A percentile compares a stretch with the other conserved stretches of the same genome.
phyloP scores from a whole-genome alignment of 306 rosid genomes.

The Aeschynomene evenia region DNA sequence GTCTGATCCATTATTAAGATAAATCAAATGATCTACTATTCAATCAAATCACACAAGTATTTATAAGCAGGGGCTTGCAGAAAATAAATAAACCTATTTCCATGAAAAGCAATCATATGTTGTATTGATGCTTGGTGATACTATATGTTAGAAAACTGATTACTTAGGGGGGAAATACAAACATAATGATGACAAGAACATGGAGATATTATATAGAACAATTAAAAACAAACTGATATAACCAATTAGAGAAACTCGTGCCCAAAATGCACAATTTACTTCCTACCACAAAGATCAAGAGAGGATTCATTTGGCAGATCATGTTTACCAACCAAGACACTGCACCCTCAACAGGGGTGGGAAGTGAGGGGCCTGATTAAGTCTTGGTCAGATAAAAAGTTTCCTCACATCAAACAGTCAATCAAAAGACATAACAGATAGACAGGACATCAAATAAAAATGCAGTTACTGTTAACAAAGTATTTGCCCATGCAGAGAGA shows the following conservation, averaged over 20 bases:
- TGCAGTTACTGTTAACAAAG: slow-evolving; percentile 11
- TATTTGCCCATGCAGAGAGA: slow-evolving; percentile 3
- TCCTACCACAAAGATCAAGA: slow-evolving; percentile 8
- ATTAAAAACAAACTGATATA: not conserved
- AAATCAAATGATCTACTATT: slow-evolving; percentile 7
- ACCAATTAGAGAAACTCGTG: slow-evolving; percentile 10
- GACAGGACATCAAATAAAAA: slow-evolving; percentile 23
- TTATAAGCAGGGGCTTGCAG: slow-evolving; percentile 9
- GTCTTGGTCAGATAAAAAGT: slow-evolving; percentile 18
- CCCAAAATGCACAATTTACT: slow-evolving; percentile 24
- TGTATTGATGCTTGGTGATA: slow-evolving; percentile 5
- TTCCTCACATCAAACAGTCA: slow-evolving; percentile 27
- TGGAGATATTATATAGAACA: slow-evolving; percentile 7
- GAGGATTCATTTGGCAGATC: slow-evolving; percentile 12
- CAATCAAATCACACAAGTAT: slow-evolving; percentile 8
- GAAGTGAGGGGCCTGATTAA: slow-evolving; percentile 3
- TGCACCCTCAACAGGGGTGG: not conserved
- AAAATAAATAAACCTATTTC: slow-evolving; percentile 9
- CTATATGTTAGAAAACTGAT: too few species aligned
- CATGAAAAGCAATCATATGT: slow-evolving; percentile 16
- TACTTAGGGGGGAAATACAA: too few species aligned
- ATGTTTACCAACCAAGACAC: slow-evolving; percentile 13
- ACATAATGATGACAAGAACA: slow-evolving; percentile 14
- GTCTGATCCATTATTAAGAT: slow-evolving; percentile 24
- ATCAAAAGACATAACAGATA: slow-evolving; percentile 5